Evolutionary conservation across 768 basidiomycete genomes (phyloP).

Genomic region (Hygrocybe punicea): DNA sequence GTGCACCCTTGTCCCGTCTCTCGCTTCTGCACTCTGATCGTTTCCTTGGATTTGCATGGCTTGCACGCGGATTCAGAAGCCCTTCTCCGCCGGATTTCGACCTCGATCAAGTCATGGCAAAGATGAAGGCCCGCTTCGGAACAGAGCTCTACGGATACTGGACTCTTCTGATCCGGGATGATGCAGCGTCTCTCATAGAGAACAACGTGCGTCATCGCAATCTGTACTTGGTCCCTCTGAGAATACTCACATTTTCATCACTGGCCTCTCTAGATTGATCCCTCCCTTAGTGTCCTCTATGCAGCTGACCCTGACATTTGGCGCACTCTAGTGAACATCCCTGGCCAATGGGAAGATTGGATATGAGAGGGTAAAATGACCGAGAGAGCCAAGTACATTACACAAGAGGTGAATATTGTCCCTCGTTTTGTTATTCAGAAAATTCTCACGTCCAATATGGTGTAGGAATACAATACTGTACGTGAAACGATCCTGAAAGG

Average conservation of each 20-base stretch:
- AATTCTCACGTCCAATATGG: not conserved
- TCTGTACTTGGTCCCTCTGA: not conserved
- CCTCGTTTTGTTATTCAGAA: constrained; percentile 7
- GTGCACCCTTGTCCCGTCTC: constrained; percentile 30
- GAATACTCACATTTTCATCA: too few relatives aligned
- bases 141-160: constrained; percentile 37
- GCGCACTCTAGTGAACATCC: constrained; percentile 34
- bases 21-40: constrained; percentile 38
- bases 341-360: constrained; percentile 37
- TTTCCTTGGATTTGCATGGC: constrained; percentile 40
- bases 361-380: constrained; percentile 29
- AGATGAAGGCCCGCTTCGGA: constrained; percentile 21
- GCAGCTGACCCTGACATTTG: constrained; percentile 35
- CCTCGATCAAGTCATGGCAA: constrained; percentile 20
- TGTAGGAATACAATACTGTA: constrained; percentile 25
- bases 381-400: constrained; percentile 28
- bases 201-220: constrained; percentile 30
- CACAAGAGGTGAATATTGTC: constrained; percentile 27
- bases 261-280: constrained; percentile 44
- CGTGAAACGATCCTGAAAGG: constrained; percentile 19
- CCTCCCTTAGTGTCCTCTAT: constrained; percentile 35
- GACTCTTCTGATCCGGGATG: constrained; percentile 36
- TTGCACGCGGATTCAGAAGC: constrained; percentile 35
- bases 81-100: constrained; percentile 21
- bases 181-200: constrained; percentile 33